phyloP scores from a whole-genome alignment of 208 protist genomes.

The Trichomonas vaginalis region DNA sequence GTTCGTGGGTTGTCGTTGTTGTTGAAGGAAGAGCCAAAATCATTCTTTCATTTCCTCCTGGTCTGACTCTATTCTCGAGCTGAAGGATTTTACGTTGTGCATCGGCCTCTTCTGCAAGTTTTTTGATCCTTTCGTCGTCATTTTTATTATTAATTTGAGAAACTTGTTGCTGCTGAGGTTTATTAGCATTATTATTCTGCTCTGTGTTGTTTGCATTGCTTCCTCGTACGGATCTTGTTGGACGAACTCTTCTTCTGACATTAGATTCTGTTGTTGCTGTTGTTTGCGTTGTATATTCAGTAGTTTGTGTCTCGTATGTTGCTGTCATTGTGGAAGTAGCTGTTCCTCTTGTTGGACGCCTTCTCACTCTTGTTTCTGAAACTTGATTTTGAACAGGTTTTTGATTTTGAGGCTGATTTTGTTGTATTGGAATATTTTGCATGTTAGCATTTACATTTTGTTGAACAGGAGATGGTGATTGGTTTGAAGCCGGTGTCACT shows the following conservation, averaged over 20 bases:
- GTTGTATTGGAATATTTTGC: not conserved
- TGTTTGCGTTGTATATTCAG: not conserved
- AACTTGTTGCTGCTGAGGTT: not conserved
- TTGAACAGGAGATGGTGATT: not conserved
- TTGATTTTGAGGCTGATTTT: not conserved
- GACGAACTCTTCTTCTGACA: not conserved
- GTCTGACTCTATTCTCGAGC: not conserved
- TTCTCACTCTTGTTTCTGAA: not conserved
- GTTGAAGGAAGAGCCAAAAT: slow-evolving; percentile 69
- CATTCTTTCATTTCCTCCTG: slow-evolving; percentile 58
- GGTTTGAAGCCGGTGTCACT: too few species aligned
- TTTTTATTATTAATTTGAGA: not conserved
- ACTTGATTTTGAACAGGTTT: too few species aligned
- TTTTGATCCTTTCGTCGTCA: not conserved
- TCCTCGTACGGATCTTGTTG: not conserved
- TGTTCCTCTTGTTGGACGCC: not conserved
- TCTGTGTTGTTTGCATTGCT: too few species aligned
- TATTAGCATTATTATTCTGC: too few species aligned
- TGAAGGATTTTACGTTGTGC: not conserved
- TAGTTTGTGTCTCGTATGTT: not conserved
- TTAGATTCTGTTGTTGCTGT: not conserved
- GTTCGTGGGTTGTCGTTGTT: slow-evolving; percentile 47
- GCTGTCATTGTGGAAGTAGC: not conserved
- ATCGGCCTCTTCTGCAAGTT: not conserved
- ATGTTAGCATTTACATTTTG: not conserved